Base-by-base conservation (phyloP, 768 basidiomycete genomes). In the Lyophyllum shimeji region DNA sequence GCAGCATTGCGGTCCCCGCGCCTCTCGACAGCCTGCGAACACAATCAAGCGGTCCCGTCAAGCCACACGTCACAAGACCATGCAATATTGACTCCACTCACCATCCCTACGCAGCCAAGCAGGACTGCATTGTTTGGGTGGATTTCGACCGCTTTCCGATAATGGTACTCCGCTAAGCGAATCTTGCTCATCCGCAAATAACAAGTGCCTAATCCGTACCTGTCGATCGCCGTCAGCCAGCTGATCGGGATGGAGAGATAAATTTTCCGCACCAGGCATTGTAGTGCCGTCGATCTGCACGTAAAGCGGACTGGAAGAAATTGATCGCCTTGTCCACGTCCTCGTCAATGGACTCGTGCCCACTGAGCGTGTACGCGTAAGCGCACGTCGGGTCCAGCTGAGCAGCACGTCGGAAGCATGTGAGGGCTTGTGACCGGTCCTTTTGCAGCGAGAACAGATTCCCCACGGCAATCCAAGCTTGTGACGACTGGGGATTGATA, bases 201-300 rank as follows among this genome's bases (percentile, higher is more conserved):
- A 67, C 95, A 98, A 33, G 92, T 92, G 58, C 97, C 97, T 63
- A 99, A 78, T n/a, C 97, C 97, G 72, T 98, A 99, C 96, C 96
- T 98, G 66, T 60, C 56, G 59, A 67, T 62, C 54, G 69, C 7
- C 63, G 67, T 72, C 55, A 69, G 58, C 53, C 66, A 73, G 20
- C 18, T 40, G 55, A 59, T 57, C 33, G 21, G 27, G 52, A 44
- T 48, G 39, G 27, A 60, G 62, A 50, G 65, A 58, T 37, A 61
- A 66, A 50, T 21, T 29, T 23, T 60, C 66, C 91, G 70, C 71
- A 97, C 97, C 97, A 98, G 52, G 97, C 97, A 74, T 97, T 96
- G 74, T 98, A 99, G 74, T 97, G 94, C 73, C 93, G 86, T 65
- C 84, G 76, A 77, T 98, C 95, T 56, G 90, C 87, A 73, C 91